Percentiles rank a stretch among this genome's conserved stretches.
Conservation (phyloP, 2,329 filamentous ascomycete species). For the Xylaria sp. region DNA sequence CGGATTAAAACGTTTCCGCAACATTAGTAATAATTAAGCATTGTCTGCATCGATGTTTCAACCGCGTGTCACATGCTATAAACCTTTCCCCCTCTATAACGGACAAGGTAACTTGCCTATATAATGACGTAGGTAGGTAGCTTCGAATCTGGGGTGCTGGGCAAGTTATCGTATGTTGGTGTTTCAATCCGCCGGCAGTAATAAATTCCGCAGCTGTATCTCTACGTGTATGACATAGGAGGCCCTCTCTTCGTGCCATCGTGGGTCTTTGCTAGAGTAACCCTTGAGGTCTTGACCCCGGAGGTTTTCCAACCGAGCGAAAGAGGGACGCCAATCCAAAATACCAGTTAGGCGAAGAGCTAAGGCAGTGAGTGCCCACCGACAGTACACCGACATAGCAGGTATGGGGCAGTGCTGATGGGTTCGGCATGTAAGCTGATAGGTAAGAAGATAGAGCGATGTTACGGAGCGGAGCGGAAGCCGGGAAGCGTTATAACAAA, state of each 20-base stretch:
- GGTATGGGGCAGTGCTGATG: not conserved
- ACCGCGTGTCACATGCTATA: not conserved
- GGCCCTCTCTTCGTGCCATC: not conserved
- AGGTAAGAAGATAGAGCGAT: not conserved
- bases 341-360: no score
- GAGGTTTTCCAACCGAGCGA: no score
- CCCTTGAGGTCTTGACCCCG: no score
- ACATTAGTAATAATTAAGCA: not conserved
- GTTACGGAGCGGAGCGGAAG: not conserved
- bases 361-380: no score
- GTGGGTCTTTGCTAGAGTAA: not conserved
- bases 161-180: not conserved
- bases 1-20: no score
- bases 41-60: not conserved
- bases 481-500: not conserved
- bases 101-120: not conserved
- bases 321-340: not conserved
- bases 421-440: not conserved
- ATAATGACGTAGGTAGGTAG: conserved; percentile 10
- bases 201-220: not conserved
- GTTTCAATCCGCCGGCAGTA: not conserved
- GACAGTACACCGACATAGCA: no score
- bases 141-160: not conserved
- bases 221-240: no score
- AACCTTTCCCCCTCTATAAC: not conserved